Percentiles rank a stretch among this genome's conserved stretches.
Conservation (phyloP, 345 rosid genomes). For the Microthlaspi erraticum region DNA sequence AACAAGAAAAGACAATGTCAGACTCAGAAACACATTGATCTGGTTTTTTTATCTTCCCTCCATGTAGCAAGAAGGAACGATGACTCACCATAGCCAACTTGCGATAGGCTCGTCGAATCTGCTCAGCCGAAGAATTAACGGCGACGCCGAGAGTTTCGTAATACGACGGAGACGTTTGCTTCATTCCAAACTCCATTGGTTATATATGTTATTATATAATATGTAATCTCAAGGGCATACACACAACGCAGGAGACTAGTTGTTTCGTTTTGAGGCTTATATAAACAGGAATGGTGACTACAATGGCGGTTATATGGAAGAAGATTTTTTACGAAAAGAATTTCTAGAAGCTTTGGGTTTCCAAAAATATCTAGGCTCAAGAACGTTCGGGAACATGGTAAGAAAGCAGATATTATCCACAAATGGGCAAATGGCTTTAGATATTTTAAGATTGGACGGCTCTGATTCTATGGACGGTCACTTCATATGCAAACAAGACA, state of each 20-base stretch:
- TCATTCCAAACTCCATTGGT: slow-evolving; percentile 44
- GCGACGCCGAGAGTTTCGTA: slow-evolving; percentile 79
- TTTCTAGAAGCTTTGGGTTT: slow-evolving; percentile 33
- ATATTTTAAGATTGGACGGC: slow-evolving; percentile 32
- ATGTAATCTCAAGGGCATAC: neutral
- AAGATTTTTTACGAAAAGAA: slow-evolving; percentile 11
- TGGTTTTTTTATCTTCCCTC: neutral
- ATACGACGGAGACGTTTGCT: slow-evolving; percentile 47
- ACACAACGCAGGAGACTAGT: neutral
- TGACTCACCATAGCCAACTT: slow-evolving; percentile 82
- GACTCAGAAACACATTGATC: neutral
- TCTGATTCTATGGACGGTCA: slow-evolving; percentile 27
- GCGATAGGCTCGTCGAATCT: slow-evolving; percentile 79
- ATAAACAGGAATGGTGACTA: slow-evolving; percentile 27
- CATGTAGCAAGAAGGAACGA: neutral
- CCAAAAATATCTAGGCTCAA: slow-evolving; percentile 37
- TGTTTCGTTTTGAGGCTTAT: slow-evolving; percentile 4
- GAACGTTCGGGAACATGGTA: slow-evolving; percentile 38
- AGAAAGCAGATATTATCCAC: slow-evolving; percentile 27
- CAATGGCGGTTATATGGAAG: slow-evolving; percentile 31
- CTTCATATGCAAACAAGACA: slow-evolving; percentile 25
- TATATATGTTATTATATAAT: neutral
- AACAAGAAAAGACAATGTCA: neutral
- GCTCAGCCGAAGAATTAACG: slow-evolving; percentile 75
- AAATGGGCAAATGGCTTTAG: neutral